phyloP scores from a whole-genome alignment of 2,329 filamentous ascomycete genomes.

The Aspergillus fumigatus region DNA sequence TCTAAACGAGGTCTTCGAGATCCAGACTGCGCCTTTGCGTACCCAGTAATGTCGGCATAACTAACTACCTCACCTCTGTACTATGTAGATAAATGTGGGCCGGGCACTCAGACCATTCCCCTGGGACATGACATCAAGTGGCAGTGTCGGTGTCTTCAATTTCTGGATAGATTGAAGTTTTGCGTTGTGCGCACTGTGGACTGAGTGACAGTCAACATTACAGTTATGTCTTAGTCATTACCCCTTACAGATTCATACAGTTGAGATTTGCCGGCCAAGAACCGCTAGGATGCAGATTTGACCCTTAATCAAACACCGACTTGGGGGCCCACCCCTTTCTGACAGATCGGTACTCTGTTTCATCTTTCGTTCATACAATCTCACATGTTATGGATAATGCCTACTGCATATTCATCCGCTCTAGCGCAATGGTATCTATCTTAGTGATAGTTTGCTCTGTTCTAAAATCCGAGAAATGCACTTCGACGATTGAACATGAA shows the following conservation, averaged over 20 bases:
- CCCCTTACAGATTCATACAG: conserved; percentile 16
- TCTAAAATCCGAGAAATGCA: not conserved
- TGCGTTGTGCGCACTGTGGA: not conserved
- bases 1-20: not conserved
- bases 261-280: conserved; percentile 20
- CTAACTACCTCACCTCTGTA: no score
- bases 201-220: not conserved
- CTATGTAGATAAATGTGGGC: not conserved
- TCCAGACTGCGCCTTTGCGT: not conserved
- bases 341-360: conserved; percentile 11
- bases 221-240: not conserved
- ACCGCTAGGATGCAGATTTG: conserved; percentile 27
- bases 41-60: no score
- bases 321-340: conserved; percentile 15
- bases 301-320: conserved; percentile 40
- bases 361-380: not conserved
- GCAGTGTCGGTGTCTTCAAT: not conserved
- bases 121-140: not conserved
- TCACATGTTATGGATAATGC: not conserved
- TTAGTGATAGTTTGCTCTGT: not conserved
- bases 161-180: not conserved
- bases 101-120: not conserved
- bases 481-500: no score
- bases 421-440: not conserved
- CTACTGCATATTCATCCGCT: not conserved